A percentile compares a stretch with the other conserved stretches of the same genome.
These are phyloP conservation scores for Calophaca sinica DNA, from an alignment of 306 rosid genomes.

Conservation along the genomic window DNA sequence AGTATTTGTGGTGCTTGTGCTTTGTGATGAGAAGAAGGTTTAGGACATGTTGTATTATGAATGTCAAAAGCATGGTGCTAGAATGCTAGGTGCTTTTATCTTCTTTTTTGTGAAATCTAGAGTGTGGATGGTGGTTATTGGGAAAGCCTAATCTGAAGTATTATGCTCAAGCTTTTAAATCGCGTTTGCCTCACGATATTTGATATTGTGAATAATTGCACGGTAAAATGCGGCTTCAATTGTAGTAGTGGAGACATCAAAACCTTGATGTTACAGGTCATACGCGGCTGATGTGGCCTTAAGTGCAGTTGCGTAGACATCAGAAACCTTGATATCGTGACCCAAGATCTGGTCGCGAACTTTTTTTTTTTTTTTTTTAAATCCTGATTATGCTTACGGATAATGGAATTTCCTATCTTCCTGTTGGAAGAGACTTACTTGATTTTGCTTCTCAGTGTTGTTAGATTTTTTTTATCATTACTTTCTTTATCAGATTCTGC, in stretches of 20 bases:
- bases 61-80: conserved; percentile 36
- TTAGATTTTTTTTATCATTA: neutral
- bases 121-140: too few relatives aligned
- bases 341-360: too few relatives aligned
- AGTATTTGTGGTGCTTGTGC: conserved; percentile 5
- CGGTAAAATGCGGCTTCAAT: too few relatives aligned
- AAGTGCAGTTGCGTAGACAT: too few relatives aligned
- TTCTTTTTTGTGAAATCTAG: too few relatives aligned
- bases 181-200: too few relatives aligned
- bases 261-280: too few relatives aligned
- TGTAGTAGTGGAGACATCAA: too few relatives aligned
- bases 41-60: conserved; percentile 20
- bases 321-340: too few relatives aligned
- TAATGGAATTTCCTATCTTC: conserved; percentile 11
- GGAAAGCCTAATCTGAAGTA: conserved; percentile 3
- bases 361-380: too few relatives aligned
- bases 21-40: conserved; percentile 18
- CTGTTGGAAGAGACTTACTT: neutral
- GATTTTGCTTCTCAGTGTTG: neutral
- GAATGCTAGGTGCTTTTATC: neutral
- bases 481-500: conserved; percentile 37
- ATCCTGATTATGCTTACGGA: conserved; percentile 7
- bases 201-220: too few relatives aligned
- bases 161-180: neutral
- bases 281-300: too few relatives aligned